Percentiles rank a stretch among this genome's conserved stretches.
phyloP scores from a whole-genome alignment of 345 rosid genomes.

The Camelina neglecta region DNA sequence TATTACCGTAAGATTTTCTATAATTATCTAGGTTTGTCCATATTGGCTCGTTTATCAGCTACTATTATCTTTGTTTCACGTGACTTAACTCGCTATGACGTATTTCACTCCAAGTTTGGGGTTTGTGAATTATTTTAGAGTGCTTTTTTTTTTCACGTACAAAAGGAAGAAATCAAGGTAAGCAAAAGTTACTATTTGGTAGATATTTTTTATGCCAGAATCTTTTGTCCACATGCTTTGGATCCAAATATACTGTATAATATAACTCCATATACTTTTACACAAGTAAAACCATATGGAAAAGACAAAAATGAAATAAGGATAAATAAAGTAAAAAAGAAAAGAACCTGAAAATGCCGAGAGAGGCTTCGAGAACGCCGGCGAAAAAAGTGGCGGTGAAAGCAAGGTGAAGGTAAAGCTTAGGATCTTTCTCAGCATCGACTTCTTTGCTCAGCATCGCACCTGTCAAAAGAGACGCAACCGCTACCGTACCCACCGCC shows the following conservation, averaged over 20 bases:
- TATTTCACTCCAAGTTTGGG: background rate
- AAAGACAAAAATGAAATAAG: background rate
- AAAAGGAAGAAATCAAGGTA: background rate
- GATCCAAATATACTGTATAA: background rate
- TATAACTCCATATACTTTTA: background rate
- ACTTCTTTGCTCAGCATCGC: constrained; percentile 81
- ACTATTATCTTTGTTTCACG: constrained; percentile 8
- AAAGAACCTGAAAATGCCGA: constrained; percentile 80
- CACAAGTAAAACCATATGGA: background rate
- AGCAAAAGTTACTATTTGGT: constrained; percentile 26
- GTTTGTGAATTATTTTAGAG: background rate
- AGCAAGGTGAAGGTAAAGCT: constrained; percentile 73
- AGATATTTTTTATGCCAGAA: constrained; percentile 8
- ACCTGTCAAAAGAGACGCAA: constrained; percentile 72
- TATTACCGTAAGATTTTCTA: background rate
- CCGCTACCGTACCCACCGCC: constrained; percentile 95
- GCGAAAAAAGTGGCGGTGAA: constrained; percentile 89
- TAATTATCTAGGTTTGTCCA: background rate
- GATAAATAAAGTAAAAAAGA: background rate
- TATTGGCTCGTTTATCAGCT: constrained; percentile 11
- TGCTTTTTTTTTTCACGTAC: background rate
- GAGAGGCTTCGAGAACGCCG: constrained; percentile 82
- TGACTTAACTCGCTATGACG: constrained; percentile 12
- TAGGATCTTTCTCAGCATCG: constrained; percentile 60
- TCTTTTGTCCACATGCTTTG: constrained; percentile 23